phyloP scores from a whole-genome alignment of 176 grass and related monocot species.

The Alloteropsis semialata region DNA sequence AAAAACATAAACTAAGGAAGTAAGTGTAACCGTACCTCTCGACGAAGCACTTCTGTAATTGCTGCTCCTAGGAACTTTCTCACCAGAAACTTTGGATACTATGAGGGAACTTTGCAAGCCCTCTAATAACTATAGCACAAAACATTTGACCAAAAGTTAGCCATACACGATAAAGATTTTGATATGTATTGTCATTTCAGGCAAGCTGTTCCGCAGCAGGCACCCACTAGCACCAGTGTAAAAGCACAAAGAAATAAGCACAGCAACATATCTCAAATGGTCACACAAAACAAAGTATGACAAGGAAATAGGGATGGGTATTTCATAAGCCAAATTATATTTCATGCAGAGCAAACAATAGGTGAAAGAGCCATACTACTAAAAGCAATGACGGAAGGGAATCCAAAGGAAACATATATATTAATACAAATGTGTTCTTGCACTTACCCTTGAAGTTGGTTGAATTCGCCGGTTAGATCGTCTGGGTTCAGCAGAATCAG shows the following conservation, averaged over 20 bases:
- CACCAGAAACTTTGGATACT: slow-evolving; percentile 70
- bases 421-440: neutral
- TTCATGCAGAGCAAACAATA: neutral
- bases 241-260: neutral
- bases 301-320: slow-evolving; percentile 10
- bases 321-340: slow-evolving; percentile 22
- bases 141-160: slow-evolving; percentile 21
- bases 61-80: slow-evolving; percentile 60
- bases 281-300: neutral
- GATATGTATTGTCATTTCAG: neutral
- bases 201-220: neutral
- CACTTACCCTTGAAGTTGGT: slow-evolving; percentile 84
- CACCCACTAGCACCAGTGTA: neutral
- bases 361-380: neutral
- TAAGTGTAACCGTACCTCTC: slow-evolving; percentile 49
- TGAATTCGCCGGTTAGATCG: slow-evolving; percentile 93
- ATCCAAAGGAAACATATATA: neutral
- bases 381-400: neutral
- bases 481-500: slow-evolving; percentile 67
- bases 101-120: slow-evolving; percentile 93
- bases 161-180: neutral
- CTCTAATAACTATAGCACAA: slow-evolving; percentile 68
- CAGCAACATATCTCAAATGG: neutral
- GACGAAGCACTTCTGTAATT: slow-evolving; percentile 50
- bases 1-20: neutral